phyloP scores from a whole-genome alignment of 345 rosid genomes.

The Physaria fendleri region DNA sequence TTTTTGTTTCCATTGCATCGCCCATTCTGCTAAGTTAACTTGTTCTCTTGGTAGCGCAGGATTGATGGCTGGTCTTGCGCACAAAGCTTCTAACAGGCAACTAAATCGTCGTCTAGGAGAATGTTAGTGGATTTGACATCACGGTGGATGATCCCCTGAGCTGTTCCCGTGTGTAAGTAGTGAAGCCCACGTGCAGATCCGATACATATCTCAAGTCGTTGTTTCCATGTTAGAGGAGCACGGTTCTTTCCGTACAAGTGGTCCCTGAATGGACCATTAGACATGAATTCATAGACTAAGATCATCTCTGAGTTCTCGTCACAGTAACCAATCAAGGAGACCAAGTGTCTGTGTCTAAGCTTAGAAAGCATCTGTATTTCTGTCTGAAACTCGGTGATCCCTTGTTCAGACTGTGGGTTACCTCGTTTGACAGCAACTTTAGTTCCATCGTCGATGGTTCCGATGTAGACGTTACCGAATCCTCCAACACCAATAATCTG shows the following conservation, averaged over 20 bases:
- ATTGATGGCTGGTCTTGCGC: slow-evolving; percentile 63
- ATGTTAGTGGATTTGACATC: slow-evolving; percentile 83
- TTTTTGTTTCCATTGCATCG: slow-evolving; percentile 45
- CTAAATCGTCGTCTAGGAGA: slow-evolving; percentile 64
- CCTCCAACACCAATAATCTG: slow-evolving; percentile 74
- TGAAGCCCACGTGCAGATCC: slow-evolving; percentile 83
- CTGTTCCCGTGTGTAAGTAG: slow-evolving; percentile 82
- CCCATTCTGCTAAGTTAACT: slow-evolving; percentile 70
- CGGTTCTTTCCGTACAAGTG: slow-evolving; percentile 65
- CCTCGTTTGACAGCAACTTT: slow-evolving; percentile 83
- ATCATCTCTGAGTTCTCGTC: slow-evolving; percentile 78
- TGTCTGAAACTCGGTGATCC: slow-evolving; percentile 75
- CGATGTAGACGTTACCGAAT: slow-evolving; percentile 72
- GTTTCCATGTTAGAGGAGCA: slow-evolving; percentile 67
- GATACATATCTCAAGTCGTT: slow-evolving; percentile 66
- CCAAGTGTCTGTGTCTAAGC: slow-evolving; percentile 79
- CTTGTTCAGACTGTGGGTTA: slow-evolving; percentile 85
- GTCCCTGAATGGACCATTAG: slow-evolving; percentile 70
- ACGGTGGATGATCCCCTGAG: slow-evolving; percentile 84
- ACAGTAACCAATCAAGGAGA: slow-evolving; percentile 74
- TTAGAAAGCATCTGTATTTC: slow-evolving; percentile 85
- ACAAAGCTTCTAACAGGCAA: slow-evolving; percentile 60
- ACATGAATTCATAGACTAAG: slow-evolving; percentile 79
- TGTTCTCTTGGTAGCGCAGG: slow-evolving; percentile 62
- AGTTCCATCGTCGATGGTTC: slow-evolving; percentile 55